Conservation (phyloP, 257 asterid genomes). For the Solanum habrochaites region DNA sequence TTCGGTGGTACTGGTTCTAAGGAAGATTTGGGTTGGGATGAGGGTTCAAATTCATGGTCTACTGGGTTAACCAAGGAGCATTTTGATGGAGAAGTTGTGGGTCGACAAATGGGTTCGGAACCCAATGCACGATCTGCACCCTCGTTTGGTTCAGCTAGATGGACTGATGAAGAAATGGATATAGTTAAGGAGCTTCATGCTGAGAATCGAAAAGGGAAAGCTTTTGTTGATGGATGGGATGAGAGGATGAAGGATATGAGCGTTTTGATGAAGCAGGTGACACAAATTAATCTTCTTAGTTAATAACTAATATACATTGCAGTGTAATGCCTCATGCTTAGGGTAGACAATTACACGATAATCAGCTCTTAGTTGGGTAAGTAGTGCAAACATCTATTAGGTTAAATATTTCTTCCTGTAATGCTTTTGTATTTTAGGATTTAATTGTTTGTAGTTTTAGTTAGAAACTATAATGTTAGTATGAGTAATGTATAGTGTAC, state of each 20-base stretch:
- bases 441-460: background rate
- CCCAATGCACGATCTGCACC: slow-evolving; percentile 3
- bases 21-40: slow-evolving; percentile 57
- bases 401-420: background rate
- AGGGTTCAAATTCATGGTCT: slow-evolving; percentile 58
- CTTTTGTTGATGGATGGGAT: slow-evolving; percentile 50
- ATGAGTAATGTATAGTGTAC: background rate
- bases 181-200: slow-evolving; percentile 28
- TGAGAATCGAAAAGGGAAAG: slow-evolving; percentile 25
- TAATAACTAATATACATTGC: background rate
- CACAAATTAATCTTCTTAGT: background rate
- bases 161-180: slow-evolving; percentile 41
- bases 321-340: background rate
- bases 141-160: slow-evolving; percentile 11
- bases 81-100: slow-evolving; percentile 75
- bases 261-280: slow-evolving; percentile 59
- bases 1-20: slow-evolving; percentile 33
- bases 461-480: background rate
- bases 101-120: slow-evolving; percentile 28
- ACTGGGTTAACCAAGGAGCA: slow-evolving; percentile 84
- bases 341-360: background rate
- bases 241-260: slow-evolving; percentile 37
- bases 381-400: background rate
- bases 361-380: background rate
- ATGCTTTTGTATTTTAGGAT: background rate